phyloP scores from a whole-genome alignment of 2,329 filamentous ascomycete genomes.

The Beauveria asiatica region DNA sequence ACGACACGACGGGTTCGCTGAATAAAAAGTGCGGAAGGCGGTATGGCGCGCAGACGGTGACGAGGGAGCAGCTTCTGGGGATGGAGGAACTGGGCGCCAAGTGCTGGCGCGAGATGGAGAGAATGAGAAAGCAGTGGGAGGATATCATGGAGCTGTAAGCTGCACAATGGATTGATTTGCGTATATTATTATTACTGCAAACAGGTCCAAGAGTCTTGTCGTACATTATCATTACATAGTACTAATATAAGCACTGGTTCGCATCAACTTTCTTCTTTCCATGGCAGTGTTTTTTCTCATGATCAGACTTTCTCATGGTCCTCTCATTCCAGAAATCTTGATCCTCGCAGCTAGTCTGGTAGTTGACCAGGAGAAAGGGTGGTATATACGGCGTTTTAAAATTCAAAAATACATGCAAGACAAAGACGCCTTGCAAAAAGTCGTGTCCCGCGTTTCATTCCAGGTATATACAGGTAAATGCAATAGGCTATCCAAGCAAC shows the following conservation, averaged over 20 bases:
- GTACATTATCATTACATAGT: neutral
- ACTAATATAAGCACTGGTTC: neutral
- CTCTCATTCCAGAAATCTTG: neutral
- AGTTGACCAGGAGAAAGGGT: neutral
- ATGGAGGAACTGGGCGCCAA: slow-evolving; percentile 54
- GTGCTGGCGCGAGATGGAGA: slow-evolving; percentile 66
- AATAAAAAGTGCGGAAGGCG: slow-evolving; percentile 50
- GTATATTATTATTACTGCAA: too few relatives aligned
- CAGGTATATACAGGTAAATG: neutral
- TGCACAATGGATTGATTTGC: neutral
- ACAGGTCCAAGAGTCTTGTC: too few relatives aligned
- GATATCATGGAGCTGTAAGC: slow-evolving; percentile 20
- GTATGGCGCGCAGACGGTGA: slow-evolving; percentile 48
- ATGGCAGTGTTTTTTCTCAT: neutral
- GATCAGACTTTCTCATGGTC: neutral
- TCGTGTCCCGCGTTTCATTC: neutral
- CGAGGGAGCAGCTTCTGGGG: slow-evolving; percentile 47
- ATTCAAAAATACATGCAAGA: neutral
- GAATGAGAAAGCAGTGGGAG: slow-evolving; percentile 59
- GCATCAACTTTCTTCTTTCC: neutral
- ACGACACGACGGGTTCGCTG: slow-evolving; percentile 37
- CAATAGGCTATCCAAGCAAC: neutral
- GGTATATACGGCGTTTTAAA: neutral
- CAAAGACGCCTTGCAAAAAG: neutral
- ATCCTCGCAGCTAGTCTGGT: neutral